Conservation (phyloP, 2,329 filamentous ascomycete species). For the Phoma herbarum region DNA sequence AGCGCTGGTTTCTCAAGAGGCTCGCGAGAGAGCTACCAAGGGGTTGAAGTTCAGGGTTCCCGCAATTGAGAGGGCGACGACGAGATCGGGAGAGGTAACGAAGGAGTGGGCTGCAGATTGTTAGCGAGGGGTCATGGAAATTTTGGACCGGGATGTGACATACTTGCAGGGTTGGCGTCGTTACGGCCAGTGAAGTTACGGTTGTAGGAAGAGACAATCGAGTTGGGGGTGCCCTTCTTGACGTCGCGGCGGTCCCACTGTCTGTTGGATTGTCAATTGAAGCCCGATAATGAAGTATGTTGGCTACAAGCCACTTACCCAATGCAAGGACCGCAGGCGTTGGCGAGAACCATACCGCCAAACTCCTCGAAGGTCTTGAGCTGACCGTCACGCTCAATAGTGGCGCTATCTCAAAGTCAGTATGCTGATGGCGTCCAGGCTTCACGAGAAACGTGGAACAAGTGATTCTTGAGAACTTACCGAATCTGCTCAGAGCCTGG, state of each 20-base stretch:
- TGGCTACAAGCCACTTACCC: background rate
- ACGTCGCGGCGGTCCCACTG: constrained; percentile 96
- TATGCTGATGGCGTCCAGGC: constrained; percentile 8
- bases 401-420: constrained; percentile 57
- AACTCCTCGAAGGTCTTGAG: constrained; percentile 96
- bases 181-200: constrained; percentile 99
- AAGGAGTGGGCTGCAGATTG: constrained; percentile 79
- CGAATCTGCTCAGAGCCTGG: constrained; percentile 97
- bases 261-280: constrained; percentile 24
- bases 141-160: too few relatives aligned
- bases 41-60: constrained; percentile 94
- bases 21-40: constrained; percentile 22
- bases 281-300: constrained; percentile 8
- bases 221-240: constrained; percentile 94
- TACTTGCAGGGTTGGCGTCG: constrained; percentile 82
- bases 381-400: constrained; percentile 86
- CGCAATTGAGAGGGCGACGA: constrained; percentile 85
- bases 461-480: background rate
- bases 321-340: constrained; percentile 78
- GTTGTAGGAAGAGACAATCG: constrained; percentile 99
- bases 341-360: constrained; percentile 91
- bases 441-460: constrained; percentile 44
- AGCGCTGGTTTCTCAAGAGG: background rate
- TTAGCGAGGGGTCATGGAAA: background rate
- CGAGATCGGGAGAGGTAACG: constrained; percentile 88